Evolutionary conservation across 495 filamentous ascomycete species (phyloP).

Genomic region (Glonium stellatum): DNA sequence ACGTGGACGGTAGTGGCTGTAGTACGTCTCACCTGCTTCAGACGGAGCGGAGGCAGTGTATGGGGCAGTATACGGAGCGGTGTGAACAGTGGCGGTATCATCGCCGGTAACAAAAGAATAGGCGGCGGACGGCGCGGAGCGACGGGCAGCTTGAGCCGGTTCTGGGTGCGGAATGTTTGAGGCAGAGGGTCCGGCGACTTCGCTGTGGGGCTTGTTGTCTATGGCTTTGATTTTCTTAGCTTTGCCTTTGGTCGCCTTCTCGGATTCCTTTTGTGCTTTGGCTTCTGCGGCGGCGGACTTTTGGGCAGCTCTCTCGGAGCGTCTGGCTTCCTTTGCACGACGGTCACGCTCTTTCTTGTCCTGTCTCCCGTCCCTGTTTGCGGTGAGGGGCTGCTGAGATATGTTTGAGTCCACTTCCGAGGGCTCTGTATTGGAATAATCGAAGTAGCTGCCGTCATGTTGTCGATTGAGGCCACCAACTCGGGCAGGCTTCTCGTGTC

Average conservation of each 20-base stretch:
- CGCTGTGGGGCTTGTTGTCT: conserved; percentile 17
- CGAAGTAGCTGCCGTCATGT: conserved; percentile 65
- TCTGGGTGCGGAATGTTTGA: conserved; percentile 2
- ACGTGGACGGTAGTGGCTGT: conserved; percentile 30
- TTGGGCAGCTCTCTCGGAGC: conserved; percentile 22
- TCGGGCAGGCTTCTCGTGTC: conserved; percentile 72
- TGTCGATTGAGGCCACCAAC: conserved; percentile 80
- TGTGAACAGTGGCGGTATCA: conserved; percentile 26
- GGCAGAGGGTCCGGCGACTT: conserved; percentile 1
- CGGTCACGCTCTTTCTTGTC: conserved; percentile 27
- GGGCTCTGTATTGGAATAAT: conserved; percentile 43
- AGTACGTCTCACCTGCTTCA: conserved; percentile 29
- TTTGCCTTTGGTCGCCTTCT: conserved; percentile 15
- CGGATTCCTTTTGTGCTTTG: conserved; percentile 26
- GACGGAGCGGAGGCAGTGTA: conserved; percentile 18
- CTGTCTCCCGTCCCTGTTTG: conserved; percentile 15
- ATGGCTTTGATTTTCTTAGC: conserved; percentile 23
- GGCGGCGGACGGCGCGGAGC: conserved; percentile 28
- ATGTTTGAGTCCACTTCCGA: conserved; percentile 35
- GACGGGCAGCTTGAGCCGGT: conserved; percentile 12
- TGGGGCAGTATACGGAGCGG: conserved; percentile 18
- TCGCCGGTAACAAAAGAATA: conserved; percentile 35
- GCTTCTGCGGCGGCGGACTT: conserved; percentile 25
- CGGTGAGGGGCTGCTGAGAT: conserved; percentile 32
- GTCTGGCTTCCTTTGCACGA: conserved; percentile 25